Evolutionary conservation across 2,329 filamentous ascomycete species (phyloP).

Genomic region (Lasiodiplodia theobromae): DNA sequence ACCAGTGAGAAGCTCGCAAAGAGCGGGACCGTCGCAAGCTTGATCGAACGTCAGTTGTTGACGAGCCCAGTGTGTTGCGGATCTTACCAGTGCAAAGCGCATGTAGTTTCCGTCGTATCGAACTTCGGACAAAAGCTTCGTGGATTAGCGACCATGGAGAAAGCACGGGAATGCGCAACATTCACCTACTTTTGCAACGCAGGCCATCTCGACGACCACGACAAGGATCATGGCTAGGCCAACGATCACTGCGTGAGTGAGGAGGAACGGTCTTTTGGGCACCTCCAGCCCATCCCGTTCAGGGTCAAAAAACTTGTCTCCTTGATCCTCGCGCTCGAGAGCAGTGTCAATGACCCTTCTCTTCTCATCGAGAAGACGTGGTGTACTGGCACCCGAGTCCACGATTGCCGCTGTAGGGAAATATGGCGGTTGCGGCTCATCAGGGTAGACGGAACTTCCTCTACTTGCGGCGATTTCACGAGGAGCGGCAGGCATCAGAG

Average conservation of each 20-base stretch:
- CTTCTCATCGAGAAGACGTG: constrained; percentile 36
- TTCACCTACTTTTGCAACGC: constrained; percentile 37
- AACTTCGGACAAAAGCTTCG: constrained; percentile 43
- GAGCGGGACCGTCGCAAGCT: constrained; percentile 45
- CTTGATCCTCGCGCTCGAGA: constrained; percentile 38
- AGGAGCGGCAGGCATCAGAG: not conserved
- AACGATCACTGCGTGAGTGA: constrained; percentile 32
- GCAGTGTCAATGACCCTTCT: constrained; percentile 37
- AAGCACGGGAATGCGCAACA: constrained; percentile 6
- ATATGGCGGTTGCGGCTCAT: not conserved
- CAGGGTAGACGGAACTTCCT: not conserved
- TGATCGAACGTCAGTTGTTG: constrained; percentile 36
- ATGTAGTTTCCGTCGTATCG: constrained; percentile 50
- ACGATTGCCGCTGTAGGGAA: not conserved
- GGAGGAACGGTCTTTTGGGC: constrained; percentile 37
- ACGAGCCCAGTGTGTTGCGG: not conserved
- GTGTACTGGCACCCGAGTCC: not conserved
- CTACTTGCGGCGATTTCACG: not conserved
- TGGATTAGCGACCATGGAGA: not conserved
- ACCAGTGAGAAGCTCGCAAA: constrained; percentile 45
- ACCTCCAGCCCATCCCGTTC: constrained; percentile 36
- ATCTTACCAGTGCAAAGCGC: constrained; percentile 47
- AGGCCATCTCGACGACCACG: constrained; percentile 42
- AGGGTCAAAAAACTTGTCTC: constrained; percentile 38
- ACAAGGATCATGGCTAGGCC: constrained; percentile 40